Conservation (phyloP, 2,329 filamentous ascomycete genomes). For the Zelopaecilomyces penicillatus region DNA sequence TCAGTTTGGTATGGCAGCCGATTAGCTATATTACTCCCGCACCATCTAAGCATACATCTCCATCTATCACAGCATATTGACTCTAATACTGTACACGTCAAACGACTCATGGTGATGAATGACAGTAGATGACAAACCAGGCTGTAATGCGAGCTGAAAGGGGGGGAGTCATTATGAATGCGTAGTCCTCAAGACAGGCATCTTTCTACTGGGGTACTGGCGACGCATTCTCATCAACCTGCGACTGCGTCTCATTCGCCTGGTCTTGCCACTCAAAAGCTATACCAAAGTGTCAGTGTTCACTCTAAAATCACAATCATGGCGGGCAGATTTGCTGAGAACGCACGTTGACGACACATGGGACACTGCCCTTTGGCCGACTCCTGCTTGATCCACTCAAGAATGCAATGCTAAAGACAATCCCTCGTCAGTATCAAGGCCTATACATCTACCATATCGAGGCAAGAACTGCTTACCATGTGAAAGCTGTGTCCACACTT, state of each 20-base stretch:
- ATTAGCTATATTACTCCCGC: no score
- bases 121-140: no score
- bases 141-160: no score
- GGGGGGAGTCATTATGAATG: no score
- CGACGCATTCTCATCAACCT: conserved; percentile 18
- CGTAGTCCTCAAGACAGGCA: no score
- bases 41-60: no score
- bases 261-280: conserved; percentile 35
- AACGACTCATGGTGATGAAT: no score
- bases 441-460: not conserved
- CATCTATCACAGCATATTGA: no score
- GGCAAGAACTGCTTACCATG: conserved; percentile 53
- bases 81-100: no score
- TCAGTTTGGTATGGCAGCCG: no score
- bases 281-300: conserved; percentile 10
- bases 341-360: conserved; percentile 89
- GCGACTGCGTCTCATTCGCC: conserved; percentile 20
- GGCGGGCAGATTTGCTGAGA: not conserved
- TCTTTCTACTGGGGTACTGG: not conserved
- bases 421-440: not conserved
- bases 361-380: conserved; percentile 89
- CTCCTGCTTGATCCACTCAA: conserved; percentile 94
- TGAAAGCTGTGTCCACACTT: conserved; percentile 98
- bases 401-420: conserved; percentile 71
- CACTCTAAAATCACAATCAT: not conserved